Evolutionary conservation across 1,284 basidiomycete species (phyloP).

Genomic region (Paramarasmius palmivorus): DNA sequence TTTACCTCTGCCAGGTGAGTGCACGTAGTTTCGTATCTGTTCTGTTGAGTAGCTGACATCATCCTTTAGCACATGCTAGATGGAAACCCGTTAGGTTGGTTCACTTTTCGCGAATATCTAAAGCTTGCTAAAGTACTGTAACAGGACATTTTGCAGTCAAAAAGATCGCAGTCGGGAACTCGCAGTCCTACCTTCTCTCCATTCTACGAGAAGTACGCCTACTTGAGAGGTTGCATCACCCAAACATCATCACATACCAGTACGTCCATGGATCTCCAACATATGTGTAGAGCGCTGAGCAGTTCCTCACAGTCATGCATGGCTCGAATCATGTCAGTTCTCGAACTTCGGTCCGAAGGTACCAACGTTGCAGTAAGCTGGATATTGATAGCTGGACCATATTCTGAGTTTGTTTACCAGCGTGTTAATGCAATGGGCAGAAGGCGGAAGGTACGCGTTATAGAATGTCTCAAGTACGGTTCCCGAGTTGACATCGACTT

Average conservation of each 20-base stretch:
- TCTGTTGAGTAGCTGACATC: slow-evolving; percentile 1
- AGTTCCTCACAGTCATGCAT: slow-evolving; percentile 66
- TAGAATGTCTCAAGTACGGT: neutral
- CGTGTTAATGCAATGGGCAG: slow-evolving; percentile 92
- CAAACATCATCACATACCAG: slow-evolving; percentile 93
- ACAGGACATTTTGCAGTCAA: slow-evolving; percentile 88
- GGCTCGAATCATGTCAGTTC: slow-evolving; percentile 86
- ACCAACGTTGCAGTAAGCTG: slow-evolving; percentile 73
- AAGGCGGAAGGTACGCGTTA: slow-evolving; percentile 63
- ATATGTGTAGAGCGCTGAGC: neutral
- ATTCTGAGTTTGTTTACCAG: slow-evolving; percentile 34
- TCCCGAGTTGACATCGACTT: neutral
- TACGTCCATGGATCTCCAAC: slow-evolving; percentile 21
- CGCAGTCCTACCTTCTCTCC: slow-evolving; percentile 78
- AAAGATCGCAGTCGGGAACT: slow-evolving; percentile 92
- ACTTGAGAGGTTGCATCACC: slow-evolving; percentile 85
- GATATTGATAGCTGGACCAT: neutral
- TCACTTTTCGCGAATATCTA: slow-evolving; percentile 1
- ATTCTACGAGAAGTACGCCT: slow-evolving; percentile 85
- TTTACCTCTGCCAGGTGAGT: slow-evolving; percentile 81
- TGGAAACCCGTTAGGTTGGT: slow-evolving; percentile 70
- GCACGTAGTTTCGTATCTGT: neutral
- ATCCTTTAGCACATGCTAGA: slow-evolving; percentile 73
- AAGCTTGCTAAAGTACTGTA: slow-evolving; percentile 11
- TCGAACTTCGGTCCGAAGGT: slow-evolving; percentile 84